Evolutionary conservation across 352 stramenopile species (phyloP), one percentile per base, ranked within the genome.

Genomic region (Aphanomyces euteiches): DNA sequence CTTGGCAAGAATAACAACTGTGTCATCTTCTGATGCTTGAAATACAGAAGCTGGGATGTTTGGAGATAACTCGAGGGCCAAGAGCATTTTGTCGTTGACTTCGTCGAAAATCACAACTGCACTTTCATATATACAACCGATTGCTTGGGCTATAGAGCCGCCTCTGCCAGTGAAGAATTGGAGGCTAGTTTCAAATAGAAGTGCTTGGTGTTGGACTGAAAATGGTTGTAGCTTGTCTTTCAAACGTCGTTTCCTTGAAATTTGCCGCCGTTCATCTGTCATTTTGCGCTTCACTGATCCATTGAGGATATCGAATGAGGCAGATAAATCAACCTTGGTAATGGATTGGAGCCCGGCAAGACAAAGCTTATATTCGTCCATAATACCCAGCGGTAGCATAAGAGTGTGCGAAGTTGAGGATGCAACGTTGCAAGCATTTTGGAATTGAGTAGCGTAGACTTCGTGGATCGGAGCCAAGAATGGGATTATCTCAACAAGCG

Each of bases 341-440:
- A 28, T 2, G 28, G 43, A 12, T 50, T 50, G 43, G 10, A 50
- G 43, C 17, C 43, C 43, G 1, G 17, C 10, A 12, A 50, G 43
- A 50, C 43, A 50, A n/a, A 12, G 43, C 43, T 50, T 50, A n/a
- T 12, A n/a, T 50, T 50, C 43, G 43, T 50, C 43, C 43, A 50
- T 50, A n/a, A 50, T 50, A n/a, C 10, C 10, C 43, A 50, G 43
- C 10, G 43, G 43, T 50, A 50, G 10, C 17, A 12, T 12, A 12
- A 50, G 43, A n/a, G 43, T 50, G 17, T 50, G 43, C 10, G 43
- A 50, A 50, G 10, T 50, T n/a, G 43, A 12, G 43, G 28, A 28
- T 28, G 10, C 43, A 50, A n/a, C 10, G 1, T 50, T 12, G 17
- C 43, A 50, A 12, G 43, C 43, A n/a, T n/a, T n/a, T 50, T 50